Evolutionary conservation across 2,329 filamentous ascomycete genomes (phyloP), one percentile per base, ranked within the genome.

Genomic region (Purpureocillium takamizusanense): DNA sequence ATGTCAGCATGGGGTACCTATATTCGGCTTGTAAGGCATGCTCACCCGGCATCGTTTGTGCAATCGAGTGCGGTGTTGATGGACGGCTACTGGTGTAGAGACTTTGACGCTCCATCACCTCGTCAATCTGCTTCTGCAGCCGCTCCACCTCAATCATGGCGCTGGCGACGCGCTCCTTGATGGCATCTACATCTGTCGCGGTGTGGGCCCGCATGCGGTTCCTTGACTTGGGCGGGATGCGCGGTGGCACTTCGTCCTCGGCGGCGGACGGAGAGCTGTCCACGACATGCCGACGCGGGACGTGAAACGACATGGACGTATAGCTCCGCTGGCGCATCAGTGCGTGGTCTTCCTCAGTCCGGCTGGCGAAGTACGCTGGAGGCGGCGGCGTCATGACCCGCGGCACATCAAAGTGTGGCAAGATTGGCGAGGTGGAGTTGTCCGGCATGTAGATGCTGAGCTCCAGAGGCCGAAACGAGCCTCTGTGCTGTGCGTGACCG

Each of bases 71-170:
- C 15, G 66, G 59, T 30, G 70, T 77, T 31, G 71, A 70, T 25
- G 74, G 72, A 35, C 73, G 66, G 52, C 71, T 76, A 42, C 52
- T 61, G 14, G 65, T 46, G 45, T 76, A 79, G 27, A 78, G 56
- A 53, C 72, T 81, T 56, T 77, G 74, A 42, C 74, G 69, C 60
- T 79, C 74, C 17, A 78, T 68, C 16, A 75, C 62, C 36, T 73
- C 67, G 37, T 81, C 72, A 38, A 81, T 78, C 46, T 77, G 67
- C 41, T 67, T 69, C 54, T 81, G 67, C 32, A 78, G 55, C 40
- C 61, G 62, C 39, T 82, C 78, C 44, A 75, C 63, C 51, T 81
- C 76, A 38, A 74, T 58, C 61, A 78, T 69, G 35, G 72, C 74
- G 42, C 61, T 66, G 23, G 74, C 75, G 33, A 78, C 72, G 31